Conservation (phyloP, 1,139 yeast species). For the Candida pseudoviswanathii region DNA sequence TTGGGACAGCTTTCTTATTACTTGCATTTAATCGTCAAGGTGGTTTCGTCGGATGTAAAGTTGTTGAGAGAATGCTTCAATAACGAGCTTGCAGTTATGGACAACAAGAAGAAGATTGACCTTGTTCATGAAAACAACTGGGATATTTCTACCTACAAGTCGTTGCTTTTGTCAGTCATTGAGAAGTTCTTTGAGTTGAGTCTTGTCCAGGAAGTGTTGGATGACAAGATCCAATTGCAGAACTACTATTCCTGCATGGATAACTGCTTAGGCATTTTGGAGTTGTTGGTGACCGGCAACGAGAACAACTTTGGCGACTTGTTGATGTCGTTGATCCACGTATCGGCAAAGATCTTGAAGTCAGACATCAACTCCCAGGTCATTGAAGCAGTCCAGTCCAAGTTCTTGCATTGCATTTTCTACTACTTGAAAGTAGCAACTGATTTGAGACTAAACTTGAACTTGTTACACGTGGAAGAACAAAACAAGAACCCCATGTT, state of each 20-base stretch:
- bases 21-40: conserved; percentile 50
- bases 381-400: conserved; percentile 32
- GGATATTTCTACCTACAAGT: conserved; percentile 66
- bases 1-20: conserved; percentile 60
- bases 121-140: conserved; percentile 43
- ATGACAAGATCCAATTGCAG: conserved; percentile 20
- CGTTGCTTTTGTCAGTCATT: conserved; percentile 51
- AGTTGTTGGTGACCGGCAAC: conserved; percentile 53
- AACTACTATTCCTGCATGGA: conserved; percentile 32
- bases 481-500: conserved; percentile 36
- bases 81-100: conserved; percentile 59
- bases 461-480: conserved; percentile 34
- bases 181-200: conserved; percentile 41
- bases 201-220: conserved; percentile 29
- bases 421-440: conserved; percentile 37
- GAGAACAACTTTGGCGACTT: conserved; percentile 53
- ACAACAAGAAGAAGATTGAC: conserved; percentile 39
- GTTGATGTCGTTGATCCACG: conserved; percentile 29
- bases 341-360: conserved; percentile 27
- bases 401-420: conserved; percentile 33
- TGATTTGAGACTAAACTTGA: conserved; percentile 29
- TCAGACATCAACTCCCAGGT: conserved; percentile 18
- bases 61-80: conserved; percentile 48
- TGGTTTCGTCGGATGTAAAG: conserved; percentile 48
- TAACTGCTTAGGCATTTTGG: conserved; percentile 43